Evolutionary conservation across 2,329 filamentous ascomycete species (phyloP), one percentile per base, ranked within the genome.

Genomic region (Phialophora chinensis): DNA sequence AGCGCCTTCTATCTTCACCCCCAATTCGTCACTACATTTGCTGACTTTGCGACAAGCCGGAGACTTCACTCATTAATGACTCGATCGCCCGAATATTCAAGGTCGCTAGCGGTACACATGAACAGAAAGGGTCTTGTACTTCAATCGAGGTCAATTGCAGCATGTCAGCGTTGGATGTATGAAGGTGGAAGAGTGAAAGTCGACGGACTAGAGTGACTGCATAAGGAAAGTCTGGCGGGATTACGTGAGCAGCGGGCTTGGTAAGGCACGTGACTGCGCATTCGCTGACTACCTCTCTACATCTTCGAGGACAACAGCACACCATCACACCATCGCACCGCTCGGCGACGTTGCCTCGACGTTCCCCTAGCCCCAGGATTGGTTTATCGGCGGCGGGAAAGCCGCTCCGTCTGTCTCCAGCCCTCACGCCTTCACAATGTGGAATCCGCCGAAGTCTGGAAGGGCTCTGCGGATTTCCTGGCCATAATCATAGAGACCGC

Each of bases 401-500:
- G 38, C 14, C 38, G 38, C 38, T 4, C 6, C 5, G 11, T 4
- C 35, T 42, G 12, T 31, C 7, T 35, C 33, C 10, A 10, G 7
- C 7, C 38, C 17, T 44, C 38, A 44, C 38, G 49, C 55, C 54
- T 69, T 69, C 12, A 73, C 71, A 27, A 70, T 52, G 6, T 71
- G 58, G 60, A 74, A 74, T 4, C 72, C 72, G 14, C 62, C 64
- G 47, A 70, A 70, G n/a, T 53, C 52, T 11, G 70, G 67, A n/a
- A 74, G 63, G 3, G 61, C 66, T 11, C 44, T 62, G 53, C 72
- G 35, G 49, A 73, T 73, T 17, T 73, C 72, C 29, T 69, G 29
- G 38, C 49, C 50, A 62, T 74, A 74, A 20, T 62, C 54, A 47
- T 55, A 60, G 17, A 75, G 58, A 2, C 76, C 76, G 20, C 75